Percentiles rank a stretch among this genome's conserved stretches.
Conservation (phyloP, 176 grass and related monocot genomes). For the Cenchrus purpureus region DNA sequence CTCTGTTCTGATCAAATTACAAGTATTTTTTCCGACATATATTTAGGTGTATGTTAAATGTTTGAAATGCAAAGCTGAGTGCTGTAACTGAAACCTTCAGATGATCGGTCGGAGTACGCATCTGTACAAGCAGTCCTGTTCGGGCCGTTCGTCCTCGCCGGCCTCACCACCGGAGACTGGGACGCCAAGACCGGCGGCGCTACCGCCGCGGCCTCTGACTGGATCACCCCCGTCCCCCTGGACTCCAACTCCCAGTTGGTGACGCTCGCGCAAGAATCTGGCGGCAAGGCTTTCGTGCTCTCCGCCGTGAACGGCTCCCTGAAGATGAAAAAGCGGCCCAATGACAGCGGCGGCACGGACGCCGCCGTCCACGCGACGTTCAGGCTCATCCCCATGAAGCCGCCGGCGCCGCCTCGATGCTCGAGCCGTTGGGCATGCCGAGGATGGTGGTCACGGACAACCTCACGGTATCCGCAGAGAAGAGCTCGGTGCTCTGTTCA, state of each 20-base stretch:
- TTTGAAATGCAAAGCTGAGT: too few species aligned
- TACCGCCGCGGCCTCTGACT: slow-evolving; percentile 48
- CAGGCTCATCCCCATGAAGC: slow-evolving; percentile 34
- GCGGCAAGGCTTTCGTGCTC: slow-evolving; percentile 46
- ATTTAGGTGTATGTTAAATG: too few species aligned
- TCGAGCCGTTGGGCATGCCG: slow-evolving; percentile 50
- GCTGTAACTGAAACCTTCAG: slow-evolving; percentile 46
- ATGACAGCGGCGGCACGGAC: slow-evolving; percentile 51
- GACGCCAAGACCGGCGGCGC: slow-evolving; percentile 50
- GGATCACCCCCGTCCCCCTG: slow-evolving; percentile 65
- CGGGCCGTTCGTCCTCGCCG: slow-evolving; percentile 81
- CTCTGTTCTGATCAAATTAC: background rate
- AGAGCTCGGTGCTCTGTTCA: slow-evolving; percentile 40
- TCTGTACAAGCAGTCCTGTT: slow-evolving; percentile 78
- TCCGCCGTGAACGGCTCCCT: slow-evolving; percentile 64
- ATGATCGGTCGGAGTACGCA: slow-evolving; percentile 69
- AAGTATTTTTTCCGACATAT: too few species aligned
- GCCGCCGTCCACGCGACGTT: slow-evolving; percentile 69
- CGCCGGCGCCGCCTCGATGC: slow-evolving; percentile 5
- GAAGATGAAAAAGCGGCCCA: slow-evolving; percentile 59
- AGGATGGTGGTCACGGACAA: background rate
- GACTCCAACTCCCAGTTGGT: slow-evolving; percentile 70
- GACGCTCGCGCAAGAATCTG: slow-evolving; percentile 56
- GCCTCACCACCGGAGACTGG: slow-evolving; percentile 71
- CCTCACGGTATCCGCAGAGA: slow-evolving; percentile 42